Percentiles rank a stretch among this genome's conserved stretches.
These are phyloP conservation scores for Penicillium simplicissimum DNA, from an alignment of 495 filamentous ascomycete genomes.

Conservation along the genomic window DNA sequence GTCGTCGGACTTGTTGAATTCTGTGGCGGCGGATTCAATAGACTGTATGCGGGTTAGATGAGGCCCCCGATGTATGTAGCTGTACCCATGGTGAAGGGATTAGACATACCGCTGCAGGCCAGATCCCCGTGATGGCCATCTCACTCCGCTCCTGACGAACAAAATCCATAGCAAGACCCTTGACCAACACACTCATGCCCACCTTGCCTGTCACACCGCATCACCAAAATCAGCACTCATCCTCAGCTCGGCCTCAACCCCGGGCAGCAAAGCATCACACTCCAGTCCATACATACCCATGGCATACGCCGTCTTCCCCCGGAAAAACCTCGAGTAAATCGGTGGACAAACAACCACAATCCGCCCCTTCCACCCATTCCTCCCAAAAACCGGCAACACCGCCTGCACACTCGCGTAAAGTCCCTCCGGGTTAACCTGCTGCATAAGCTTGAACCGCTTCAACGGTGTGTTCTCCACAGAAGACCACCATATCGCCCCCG, in stretches of 20 bases:
- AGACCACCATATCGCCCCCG: constrained; percentile 86
- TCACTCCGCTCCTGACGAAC: constrained; percentile 59
- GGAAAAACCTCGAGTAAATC: constrained; percentile 81
- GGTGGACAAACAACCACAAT: constrained; percentile 83
- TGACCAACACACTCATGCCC: constrained; percentile 78
- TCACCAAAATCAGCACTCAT: background rate
- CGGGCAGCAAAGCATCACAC: background rate
- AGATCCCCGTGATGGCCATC: constrained; percentile 81
- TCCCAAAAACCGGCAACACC: constrained; percentile 60
- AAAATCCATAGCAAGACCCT: constrained; percentile 84
- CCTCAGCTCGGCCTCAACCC: too few species aligned
- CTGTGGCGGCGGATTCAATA: constrained; percentile 74
- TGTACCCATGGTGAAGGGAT: background rate
- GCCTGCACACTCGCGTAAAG: constrained; percentile 63
- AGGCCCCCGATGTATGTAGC: background rate
- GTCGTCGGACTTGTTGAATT: constrained; percentile 37
- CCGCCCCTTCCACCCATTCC: constrained; percentile 55
- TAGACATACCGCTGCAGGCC: constrained; percentile 71
- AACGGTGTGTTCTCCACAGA: constrained; percentile 71
- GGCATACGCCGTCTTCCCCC: constrained; percentile 85
- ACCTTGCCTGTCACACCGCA: constrained; percentile 57
- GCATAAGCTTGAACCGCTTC: constrained; percentile 81
- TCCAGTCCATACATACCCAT: constrained; percentile 52
- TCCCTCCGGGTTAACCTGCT: constrained; percentile 76
- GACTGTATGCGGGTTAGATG: constrained; percentile 36